Conservation (phyloP, 176 grass and related monocot genomes). For the Elaeis guineensis region DNA sequence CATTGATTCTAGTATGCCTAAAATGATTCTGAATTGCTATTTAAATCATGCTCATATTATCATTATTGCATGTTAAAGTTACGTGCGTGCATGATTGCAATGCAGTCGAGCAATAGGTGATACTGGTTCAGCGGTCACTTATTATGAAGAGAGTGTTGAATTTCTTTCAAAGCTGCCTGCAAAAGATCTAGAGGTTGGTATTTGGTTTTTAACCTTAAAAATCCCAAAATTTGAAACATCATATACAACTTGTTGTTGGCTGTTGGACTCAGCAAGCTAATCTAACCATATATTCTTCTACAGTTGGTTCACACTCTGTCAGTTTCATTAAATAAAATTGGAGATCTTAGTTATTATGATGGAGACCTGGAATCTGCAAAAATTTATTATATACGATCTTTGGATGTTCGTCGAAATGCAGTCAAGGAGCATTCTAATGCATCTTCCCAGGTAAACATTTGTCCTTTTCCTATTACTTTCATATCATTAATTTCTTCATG, state of each 20-base stretch:
- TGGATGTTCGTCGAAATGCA: slow-evolving; percentile 68
- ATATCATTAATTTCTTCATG: too few species aligned
- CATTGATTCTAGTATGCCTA: too few species aligned
- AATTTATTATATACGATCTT: slow-evolving; percentile 72
- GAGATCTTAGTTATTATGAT: slow-evolving; percentile 78
- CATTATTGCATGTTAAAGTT: too few species aligned
- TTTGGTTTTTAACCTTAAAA: slow-evolving; percentile 7
- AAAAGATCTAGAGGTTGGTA: slow-evolving; percentile 76
- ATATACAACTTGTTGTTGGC: too few species aligned
- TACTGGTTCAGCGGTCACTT: slow-evolving; percentile 52
- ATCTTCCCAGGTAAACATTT: too few species aligned
- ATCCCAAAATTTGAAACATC: too few species aligned
- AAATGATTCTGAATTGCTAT: too few species aligned
- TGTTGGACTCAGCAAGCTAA: slow-evolving; percentile 3
- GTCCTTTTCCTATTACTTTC: too few species aligned
- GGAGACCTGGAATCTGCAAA: slow-evolving; percentile 84
- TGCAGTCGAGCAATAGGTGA: slow-evolving; percentile 77
- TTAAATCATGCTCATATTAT: too few species aligned
- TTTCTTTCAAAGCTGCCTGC: slow-evolving; percentile 55
- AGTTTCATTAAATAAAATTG: slow-evolving; percentile 95
- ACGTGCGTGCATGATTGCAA: too few species aligned
- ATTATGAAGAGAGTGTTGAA: slow-evolving; percentile 90
- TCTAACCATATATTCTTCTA: slow-evolving; percentile 8
- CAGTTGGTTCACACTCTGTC: slow-evolving; percentile 90
- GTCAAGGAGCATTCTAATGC: slow-evolving; percentile 39